Evolutionary conservation across 352 stramenopile species (phyloP), one percentile per base, ranked within the genome.

Genomic region (Globisporangium abappressorium): DNA sequence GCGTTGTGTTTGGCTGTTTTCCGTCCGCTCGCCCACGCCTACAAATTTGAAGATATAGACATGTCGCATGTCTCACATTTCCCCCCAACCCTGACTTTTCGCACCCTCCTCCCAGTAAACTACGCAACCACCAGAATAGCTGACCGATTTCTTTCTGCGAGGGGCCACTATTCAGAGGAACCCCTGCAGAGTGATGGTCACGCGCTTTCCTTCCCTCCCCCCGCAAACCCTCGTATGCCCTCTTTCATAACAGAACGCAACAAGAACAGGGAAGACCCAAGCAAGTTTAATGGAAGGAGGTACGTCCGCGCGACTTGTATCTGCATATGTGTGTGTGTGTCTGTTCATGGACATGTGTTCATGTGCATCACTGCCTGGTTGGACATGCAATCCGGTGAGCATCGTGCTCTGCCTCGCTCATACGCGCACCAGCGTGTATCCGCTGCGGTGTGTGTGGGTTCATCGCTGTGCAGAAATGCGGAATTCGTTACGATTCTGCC

Each of bases 231-330:
- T 34, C 28, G 24, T 56, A n/a, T 54, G 58, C 41, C 12, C 30
- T 51, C 60, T 65, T 62, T 65, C 60, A 65, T 63, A 73, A 65
- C 43, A 76, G 71, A 72, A 72, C 73, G 49, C 43, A 80, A 75
- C 72, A 69, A 71, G 60, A 67, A 62, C 54, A 72, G 56, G 54
- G 54, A 59, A 59, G 54, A 59, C 54, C 56, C n/a, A 38, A 69
- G 54, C 59, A 77, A 79, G 68, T 62, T 78, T 80, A 70, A 76
- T 66, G 68, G 76, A 81, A 79, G 73, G 71, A 80, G 76, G 76
- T 82, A 57, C 64, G 76, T 75, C 1, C 33, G 15, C 12, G 20
- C 22, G 15, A 51, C 15, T 22, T 60, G 36, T 54, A 7, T 41
- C 55, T 6, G 33, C 12, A 15, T 56, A n/a, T 34, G n/a, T 15